Percentiles rank a stretch among this genome's conserved stretches.
Conservation (phyloP, 2,329 filamentous ascomycete genomes). For the Aschersonia sp. region DNA sequence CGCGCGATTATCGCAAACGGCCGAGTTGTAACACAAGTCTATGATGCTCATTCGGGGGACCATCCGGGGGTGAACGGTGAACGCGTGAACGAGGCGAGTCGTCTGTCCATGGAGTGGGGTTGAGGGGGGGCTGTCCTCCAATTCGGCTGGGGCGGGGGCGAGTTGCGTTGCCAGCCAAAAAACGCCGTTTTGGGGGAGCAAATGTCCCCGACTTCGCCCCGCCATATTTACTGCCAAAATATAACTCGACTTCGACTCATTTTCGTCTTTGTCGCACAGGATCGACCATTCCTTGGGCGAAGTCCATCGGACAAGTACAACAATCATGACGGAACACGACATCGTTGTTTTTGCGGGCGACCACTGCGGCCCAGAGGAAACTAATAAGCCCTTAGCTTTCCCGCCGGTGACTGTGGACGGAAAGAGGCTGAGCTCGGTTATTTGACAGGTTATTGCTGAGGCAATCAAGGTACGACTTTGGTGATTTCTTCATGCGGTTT, state of each 20-base stretch:
- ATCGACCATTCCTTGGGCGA: neutral
- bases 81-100: too few relatives aligned
- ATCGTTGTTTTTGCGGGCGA: constrained; percentile 70
- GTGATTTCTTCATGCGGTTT: neutral
- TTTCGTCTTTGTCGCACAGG: neutral
- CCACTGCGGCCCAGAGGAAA: constrained; percentile 71
- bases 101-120: neutral
- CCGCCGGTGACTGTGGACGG: constrained; percentile 6
- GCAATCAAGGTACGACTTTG: constrained; percentile 54
- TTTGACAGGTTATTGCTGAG: constrained; percentile 54
- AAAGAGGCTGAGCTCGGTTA: constrained; percentile 8
- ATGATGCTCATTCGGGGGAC: too few relatives aligned
- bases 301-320: neutral
- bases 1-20: too few relatives aligned
- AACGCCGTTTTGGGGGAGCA: neutral
- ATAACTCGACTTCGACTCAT: neutral
- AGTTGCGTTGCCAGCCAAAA: neutral
- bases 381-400: constrained; percentile 11
- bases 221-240: neutral
- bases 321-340: constrained; percentile 51
- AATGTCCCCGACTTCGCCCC: neutral
- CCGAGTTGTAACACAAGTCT: too few relatives aligned
- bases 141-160: neutral
- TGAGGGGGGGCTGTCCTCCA: neutral
- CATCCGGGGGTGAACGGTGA: too few relatives aligned